These are phyloP conservation scores for Cutaneotrichosporon mucoides DNA, from an alignment of 1,284 basidiomycete genomes.

Conservation along the genomic window DNA sequence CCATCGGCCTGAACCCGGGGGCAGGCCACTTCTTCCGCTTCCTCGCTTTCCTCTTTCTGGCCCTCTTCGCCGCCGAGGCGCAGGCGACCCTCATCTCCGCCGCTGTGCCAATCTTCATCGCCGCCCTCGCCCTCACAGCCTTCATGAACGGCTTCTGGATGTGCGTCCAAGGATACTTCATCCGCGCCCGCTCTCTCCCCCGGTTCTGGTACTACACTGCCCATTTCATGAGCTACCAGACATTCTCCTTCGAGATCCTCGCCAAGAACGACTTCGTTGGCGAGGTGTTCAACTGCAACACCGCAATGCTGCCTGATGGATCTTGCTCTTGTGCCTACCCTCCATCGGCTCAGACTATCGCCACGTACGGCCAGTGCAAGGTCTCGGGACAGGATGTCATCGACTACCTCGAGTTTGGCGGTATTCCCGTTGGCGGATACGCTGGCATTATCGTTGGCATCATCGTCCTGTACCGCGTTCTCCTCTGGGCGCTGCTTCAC, in stretches of 20 bases:
- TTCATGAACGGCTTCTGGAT: conserved; percentile 65
- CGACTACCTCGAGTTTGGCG: conserved; percentile 27
- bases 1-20: conserved; percentile 17
- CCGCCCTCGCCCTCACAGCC: conserved; percentile 56
- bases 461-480: conserved; percentile 38
- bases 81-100: conserved; percentile 57
- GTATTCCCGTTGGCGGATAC: conserved; percentile 27
- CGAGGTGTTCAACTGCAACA: conserved; percentile 52
- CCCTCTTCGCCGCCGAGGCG: conserved; percentile 58
- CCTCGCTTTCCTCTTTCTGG: conserved; percentile 58
- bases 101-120: conserved; percentile 59
- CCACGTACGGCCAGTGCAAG: conserved; percentile 50
- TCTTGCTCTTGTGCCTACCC: conserved; percentile 16
- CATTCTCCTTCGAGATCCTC: conserved; percentile 51
- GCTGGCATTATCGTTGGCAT: conserved; percentile 46
- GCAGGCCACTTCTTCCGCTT: conserved; percentile 56
- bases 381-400: conserved; percentile 39
- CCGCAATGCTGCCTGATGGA: conserved; percentile 10
- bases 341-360: conserved; percentile 33
- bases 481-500: conserved; percentile 28
- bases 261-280: conserved; percentile 56
- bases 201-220: conserved; percentile 18
- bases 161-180: conserved; percentile 44
- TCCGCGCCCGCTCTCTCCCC: conserved; percentile 14
- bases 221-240: conserved; percentile 47